A percentile compares a stretch with the other conserved stretches of the same genome.
phyloP scores from a whole-genome alignment of 768 basidiomycete species.

The Leccinum arenicola region DNA sequence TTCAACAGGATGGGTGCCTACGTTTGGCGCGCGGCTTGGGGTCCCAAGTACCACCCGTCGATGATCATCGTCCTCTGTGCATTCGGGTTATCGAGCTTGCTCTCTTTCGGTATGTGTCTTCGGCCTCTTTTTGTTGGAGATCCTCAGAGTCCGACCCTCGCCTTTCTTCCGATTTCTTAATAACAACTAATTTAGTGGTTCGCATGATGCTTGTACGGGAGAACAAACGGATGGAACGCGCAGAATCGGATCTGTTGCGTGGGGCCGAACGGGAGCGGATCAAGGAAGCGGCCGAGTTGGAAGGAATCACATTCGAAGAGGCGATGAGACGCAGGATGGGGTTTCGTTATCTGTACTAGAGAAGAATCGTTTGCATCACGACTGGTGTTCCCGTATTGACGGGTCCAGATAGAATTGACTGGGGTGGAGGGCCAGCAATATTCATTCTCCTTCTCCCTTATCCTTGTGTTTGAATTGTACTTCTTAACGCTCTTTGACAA shows the following conservation, averaged over 20 bases:
- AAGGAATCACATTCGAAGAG: constrained; percentile 58
- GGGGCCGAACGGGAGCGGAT: constrained; percentile 48
- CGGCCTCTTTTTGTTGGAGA: background rate
- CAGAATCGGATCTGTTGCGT: constrained; percentile 43
- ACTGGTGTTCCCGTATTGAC: background rate
- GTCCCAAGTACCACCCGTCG: constrained; percentile 59
- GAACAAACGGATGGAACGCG: constrained; percentile 49
- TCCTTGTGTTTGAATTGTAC: too few relatives aligned
- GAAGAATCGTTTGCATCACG: background rate
- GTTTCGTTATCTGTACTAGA: constrained; percentile 54
- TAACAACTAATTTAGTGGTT: constrained; percentile 33
- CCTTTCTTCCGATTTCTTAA: background rate
- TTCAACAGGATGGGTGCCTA: constrained; percentile 53
- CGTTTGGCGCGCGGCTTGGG: constrained; percentile 58
- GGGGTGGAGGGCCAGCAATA: too few relatives aligned
- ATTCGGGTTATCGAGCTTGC: constrained; percentile 29
- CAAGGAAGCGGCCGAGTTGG: constrained; percentile 55
- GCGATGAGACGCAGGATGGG: constrained; percentile 55
- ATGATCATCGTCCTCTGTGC: constrained; percentile 48
- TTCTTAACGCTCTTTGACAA: too few relatives aligned
- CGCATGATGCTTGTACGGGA: constrained; percentile 44
- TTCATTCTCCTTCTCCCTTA: too few relatives aligned
- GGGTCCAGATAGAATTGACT: background rate
- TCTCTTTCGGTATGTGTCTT: constrained; percentile 32
- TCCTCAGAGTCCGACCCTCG: background rate